Conservation (phyloP, 495 filamentous ascomycete species). For the Neurospora sp. region DNA sequence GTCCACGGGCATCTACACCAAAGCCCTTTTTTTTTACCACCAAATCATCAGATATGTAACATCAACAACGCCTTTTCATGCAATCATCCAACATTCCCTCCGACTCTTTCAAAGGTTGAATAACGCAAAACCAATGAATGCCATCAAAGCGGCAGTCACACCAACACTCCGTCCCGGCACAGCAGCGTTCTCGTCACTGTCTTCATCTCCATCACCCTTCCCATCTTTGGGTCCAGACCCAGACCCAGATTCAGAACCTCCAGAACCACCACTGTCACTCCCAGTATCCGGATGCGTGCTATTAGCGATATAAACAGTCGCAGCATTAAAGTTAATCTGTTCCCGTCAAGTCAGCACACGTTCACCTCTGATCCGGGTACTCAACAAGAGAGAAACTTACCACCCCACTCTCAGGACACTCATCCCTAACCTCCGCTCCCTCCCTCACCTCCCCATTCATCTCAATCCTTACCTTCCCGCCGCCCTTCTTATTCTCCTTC, state of each 20-base stretch:
- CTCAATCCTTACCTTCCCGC: slow-evolving; percentile 1
- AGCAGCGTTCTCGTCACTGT: background rate
- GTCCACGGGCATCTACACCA: background rate
- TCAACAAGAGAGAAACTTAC: background rate
- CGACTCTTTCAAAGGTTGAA: background rate
- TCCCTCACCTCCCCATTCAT: background rate
- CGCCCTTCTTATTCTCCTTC: background rate
- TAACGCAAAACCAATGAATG: background rate
- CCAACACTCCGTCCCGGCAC: background rate
- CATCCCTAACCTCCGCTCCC: background rate
- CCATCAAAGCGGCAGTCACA: background rate
- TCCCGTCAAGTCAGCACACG: background rate
- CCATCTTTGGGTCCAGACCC: background rate
- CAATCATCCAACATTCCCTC: background rate
- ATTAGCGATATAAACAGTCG: background rate
- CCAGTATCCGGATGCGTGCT: background rate
- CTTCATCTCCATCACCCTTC: background rate
- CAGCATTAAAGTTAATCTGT: background rate
- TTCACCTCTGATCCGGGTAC: no score
- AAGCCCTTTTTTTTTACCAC: background rate
- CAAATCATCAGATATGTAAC: background rate
- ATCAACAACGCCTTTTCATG: background rate
- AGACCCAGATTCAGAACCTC: background rate
- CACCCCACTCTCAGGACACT: background rate
- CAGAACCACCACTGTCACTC: background rate